A percentile compares a stretch with the other conserved stretches of the same genome.
These are phyloP conservation scores for Saccharomycopsis fermentans DNA, from an alignment of 805 yeast species.

Conservation along the genomic window DNA sequence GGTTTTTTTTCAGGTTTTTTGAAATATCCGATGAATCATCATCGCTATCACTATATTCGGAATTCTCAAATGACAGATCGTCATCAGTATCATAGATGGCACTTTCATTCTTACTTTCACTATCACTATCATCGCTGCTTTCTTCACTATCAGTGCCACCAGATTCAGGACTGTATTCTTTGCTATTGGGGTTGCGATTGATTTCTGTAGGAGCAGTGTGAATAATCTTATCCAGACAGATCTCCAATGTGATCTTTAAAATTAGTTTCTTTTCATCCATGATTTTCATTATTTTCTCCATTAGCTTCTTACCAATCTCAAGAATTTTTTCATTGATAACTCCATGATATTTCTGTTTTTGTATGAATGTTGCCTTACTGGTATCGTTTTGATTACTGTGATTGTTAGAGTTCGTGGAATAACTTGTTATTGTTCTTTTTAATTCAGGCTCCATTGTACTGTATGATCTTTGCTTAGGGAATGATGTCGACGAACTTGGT, in stretches of 20 bases:
- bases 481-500: neutral
- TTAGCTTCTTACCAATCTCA: slow-evolving; percentile 3
- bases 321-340: slow-evolving; percentile 1
- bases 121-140: neutral
- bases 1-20: neutral
- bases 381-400: neutral
- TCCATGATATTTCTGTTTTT: neutral
- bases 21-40: neutral
- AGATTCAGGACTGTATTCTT: neutral
- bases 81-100: neutral
- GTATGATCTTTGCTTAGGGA: neutral
- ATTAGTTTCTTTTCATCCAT: slow-evolving; percentile 1
- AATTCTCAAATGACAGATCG: neutral
- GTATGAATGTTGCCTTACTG: neutral
- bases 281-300: slow-evolving; percentile 6
- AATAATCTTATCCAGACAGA: slow-evolving; percentile 16
- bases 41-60: neutral
- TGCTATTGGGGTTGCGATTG: neutral
- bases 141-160: neutral
- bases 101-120: slow-evolving; percentile 9
- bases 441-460: slow-evolving; percentile 7
- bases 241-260: slow-evolving; percentile 16
- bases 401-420: neutral
- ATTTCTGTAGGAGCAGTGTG: neutral
- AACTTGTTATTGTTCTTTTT: slow-evolving; percentile 1